Base-by-base conservation (phyloP, 2,329 filamentous ascomycete genomes). In the Chaetothyriales sp. region DNA sequence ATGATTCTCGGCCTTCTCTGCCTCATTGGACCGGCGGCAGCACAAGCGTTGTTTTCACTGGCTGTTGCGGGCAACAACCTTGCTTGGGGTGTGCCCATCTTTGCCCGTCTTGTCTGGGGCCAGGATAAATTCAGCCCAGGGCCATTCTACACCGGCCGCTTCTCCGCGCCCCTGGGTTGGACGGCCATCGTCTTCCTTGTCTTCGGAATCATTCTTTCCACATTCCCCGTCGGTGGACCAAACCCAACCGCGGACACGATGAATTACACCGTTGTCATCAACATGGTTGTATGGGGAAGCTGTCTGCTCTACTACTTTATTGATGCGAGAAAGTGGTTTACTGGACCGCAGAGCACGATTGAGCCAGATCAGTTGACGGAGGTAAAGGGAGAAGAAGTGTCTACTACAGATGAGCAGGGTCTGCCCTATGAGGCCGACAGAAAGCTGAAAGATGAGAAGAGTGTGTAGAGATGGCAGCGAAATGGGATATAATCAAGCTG, bases 221-320 rank as follows among this genome's bases (percentile, higher is more conserved):
- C 81, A 77, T 79, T 81, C 60, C 78, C 78, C 0, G 67, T 65
- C 10, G 68, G 66, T 3, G 78, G 77, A 0, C 76, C 78, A 25
- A 65, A 73, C 57, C 77, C 77, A 1, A 69, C 66, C 6, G 61
- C 69, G 67, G 60, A 57, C 65, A 64, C 64, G 15, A 81, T 81
- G 78, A 82, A 81, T 57, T 81, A 81, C 59, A 80, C 78, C 0
- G 70, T 80, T 2, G 78, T 80, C 1, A 76, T 82, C 53, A 80
- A 80, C 55, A 69, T 68, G 32, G 71, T 72, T 3, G 72, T 81
- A 1, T 81, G 78, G 78, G 65, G 73, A 12, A 76, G 76, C 1
- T 70, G 73, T 0, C 61, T 79, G 57, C 47, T 67, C 1, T 81
- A 81, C 62, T 81, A 80, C 59, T 69, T 68, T 55, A 55, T 77